Conservation (phyloP, 805 yeast species). For the Saccharomyces jurei region DNA sequence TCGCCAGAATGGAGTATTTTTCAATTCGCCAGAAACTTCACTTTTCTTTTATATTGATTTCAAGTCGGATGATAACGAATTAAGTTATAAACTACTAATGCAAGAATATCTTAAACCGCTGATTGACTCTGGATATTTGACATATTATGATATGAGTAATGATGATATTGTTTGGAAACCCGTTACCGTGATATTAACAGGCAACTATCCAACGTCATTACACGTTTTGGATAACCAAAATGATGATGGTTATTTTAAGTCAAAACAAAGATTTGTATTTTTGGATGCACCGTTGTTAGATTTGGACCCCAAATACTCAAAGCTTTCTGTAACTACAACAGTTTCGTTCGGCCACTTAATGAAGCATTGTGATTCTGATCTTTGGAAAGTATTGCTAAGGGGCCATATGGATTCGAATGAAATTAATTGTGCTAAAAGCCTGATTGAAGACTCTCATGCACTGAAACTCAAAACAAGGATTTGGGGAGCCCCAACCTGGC, state of each 20-base stretch:
- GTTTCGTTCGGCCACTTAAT: slow-evolving; percentile 31
- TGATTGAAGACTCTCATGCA: slow-evolving; percentile 39
- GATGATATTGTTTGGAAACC: slow-evolving; percentile 41
- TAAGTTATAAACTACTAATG: slow-evolving; percentile 40
- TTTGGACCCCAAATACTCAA: slow-evolving; percentile 14
- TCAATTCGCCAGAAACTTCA: slow-evolving; percentile 40
- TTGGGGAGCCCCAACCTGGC: slow-evolving; percentile 73
- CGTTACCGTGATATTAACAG: slow-evolving; percentile 56
- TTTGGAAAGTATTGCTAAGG: slow-evolving; percentile 2
- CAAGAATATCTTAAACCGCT: slow-evolving; percentile 39
- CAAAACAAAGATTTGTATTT: slow-evolving; percentile 30
- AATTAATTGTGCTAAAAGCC: slow-evolving; percentile 14
- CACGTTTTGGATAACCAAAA: slow-evolving; percentile 6
- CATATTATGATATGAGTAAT: slow-evolving; percentile 37
- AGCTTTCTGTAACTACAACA: slow-evolving; percentile 34
- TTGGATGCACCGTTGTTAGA: slow-evolving; percentile 40
- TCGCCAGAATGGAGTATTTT: slow-evolving; percentile 35
- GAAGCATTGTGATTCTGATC: slow-evolving; percentile 12
- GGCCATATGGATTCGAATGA: slow-evolving; percentile 10
- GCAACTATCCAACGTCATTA: slow-evolving; percentile 42
- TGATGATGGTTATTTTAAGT: slow-evolving; percentile 14
- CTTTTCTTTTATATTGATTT: slow-evolving; percentile 57
- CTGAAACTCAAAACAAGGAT: slow-evolving; percentile 48
- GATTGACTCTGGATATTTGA: slow-evolving; percentile 41
- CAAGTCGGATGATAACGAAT: slow-evolving; percentile 39